These are phyloP conservation scores for Termitomyces sp. DNA, from an alignment of 768 basidiomycete species.

Conservation along the genomic window DNA sequence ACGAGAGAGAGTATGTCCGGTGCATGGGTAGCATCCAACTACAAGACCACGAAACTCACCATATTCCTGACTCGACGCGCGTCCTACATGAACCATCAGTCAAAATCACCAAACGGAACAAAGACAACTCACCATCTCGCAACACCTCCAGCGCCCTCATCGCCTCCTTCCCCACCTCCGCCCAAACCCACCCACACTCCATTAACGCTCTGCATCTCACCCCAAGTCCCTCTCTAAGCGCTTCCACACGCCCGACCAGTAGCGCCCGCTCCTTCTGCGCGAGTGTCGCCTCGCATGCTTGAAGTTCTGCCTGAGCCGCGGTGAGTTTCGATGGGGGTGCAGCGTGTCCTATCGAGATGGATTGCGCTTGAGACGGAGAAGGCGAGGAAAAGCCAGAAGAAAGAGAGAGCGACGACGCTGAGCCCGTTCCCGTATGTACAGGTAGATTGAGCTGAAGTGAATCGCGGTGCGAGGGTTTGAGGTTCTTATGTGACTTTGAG, in stretches of 20 bases:
- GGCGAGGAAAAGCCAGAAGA: slow-evolving; percentile 26
- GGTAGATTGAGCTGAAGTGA: slow-evolving; percentile 28
- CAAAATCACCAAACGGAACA: neutral
- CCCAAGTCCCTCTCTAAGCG: slow-evolving; percentile 60
- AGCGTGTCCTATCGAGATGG: slow-evolving; percentile 9
- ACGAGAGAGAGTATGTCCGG: too few species aligned
- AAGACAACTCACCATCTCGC: slow-evolving; percentile 9
- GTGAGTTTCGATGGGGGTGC: slow-evolving; percentile 46
- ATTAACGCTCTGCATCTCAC: slow-evolving; percentile 61
- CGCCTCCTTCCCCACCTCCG: slow-evolving; percentile 62
- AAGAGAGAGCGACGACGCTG: slow-evolving; percentile 43
- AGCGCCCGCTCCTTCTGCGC: slow-evolving; percentile 68
- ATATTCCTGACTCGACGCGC: neutral
- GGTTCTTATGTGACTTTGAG: slow-evolving; percentile 50
- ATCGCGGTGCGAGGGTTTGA: slow-evolving; percentile 32
- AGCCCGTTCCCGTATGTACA: slow-evolving; percentile 22
- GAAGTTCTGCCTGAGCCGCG: slow-evolving; percentile 71
- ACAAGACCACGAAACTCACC: neutral
- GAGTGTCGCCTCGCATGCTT: slow-evolving; percentile 78
- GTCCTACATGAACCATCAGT: neutral
- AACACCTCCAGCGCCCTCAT: slow-evolving; percentile 36
- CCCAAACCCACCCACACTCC: slow-evolving; percentile 68
- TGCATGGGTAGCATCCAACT: too few species aligned
- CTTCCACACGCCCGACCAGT: slow-evolving; percentile 43
- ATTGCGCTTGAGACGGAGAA: slow-evolving; percentile 13